phyloP scores from a whole-genome alignment of 768 basidiomycete species.

The Thelephora aurantiotincta region DNA sequence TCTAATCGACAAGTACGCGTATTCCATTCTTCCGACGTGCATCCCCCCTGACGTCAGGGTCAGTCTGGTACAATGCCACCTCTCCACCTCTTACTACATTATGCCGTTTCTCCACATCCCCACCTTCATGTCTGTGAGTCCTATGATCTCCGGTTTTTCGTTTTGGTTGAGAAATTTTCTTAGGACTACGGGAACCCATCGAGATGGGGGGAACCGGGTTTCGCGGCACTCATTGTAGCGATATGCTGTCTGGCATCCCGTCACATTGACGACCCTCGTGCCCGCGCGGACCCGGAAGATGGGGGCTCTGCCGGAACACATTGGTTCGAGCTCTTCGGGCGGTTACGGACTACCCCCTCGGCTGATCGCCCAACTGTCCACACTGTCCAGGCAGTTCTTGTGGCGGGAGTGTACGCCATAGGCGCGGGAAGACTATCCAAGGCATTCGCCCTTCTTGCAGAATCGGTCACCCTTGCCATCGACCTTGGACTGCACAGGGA shows the following conservation, averaged over 20 bases:
- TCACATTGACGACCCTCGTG: conserved; percentile 86
- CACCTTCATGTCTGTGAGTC: conserved; percentile 58
- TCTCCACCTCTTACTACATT: conserved; percentile 88
- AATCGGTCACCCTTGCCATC: conserved; percentile 76
- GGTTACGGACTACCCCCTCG: conserved; percentile 77
- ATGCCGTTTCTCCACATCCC: conserved; percentile 90
- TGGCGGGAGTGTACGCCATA: conserved; percentile 88
- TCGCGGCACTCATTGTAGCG: conserved; percentile 87
- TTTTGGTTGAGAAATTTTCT: neutral
- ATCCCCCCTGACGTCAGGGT: conserved; percentile 5
- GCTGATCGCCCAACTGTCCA: conserved; percentile 84
- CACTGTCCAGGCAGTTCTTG: conserved; percentile 80
- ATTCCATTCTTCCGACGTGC: conserved; percentile 7
- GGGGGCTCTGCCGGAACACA: conserved; percentile 81
- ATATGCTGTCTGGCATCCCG: conserved; percentile 84
- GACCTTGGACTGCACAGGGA: conserved; percentile 85
- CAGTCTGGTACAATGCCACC: conserved; percentile 69
- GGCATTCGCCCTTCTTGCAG: conserved; percentile 74
- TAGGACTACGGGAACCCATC: conserved; percentile 88
- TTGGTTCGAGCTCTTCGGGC: conserved; percentile 83
- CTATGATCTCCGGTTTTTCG: conserved; percentile 11
- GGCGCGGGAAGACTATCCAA: conserved; percentile 82
- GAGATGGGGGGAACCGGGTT: conserved; percentile 94
- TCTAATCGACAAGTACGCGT: conserved; percentile 74
- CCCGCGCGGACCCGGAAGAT: conserved; percentile 69